Base-by-base conservation (phyloP, 106 monocot species). In the Cymbidium sinense region DNA sequence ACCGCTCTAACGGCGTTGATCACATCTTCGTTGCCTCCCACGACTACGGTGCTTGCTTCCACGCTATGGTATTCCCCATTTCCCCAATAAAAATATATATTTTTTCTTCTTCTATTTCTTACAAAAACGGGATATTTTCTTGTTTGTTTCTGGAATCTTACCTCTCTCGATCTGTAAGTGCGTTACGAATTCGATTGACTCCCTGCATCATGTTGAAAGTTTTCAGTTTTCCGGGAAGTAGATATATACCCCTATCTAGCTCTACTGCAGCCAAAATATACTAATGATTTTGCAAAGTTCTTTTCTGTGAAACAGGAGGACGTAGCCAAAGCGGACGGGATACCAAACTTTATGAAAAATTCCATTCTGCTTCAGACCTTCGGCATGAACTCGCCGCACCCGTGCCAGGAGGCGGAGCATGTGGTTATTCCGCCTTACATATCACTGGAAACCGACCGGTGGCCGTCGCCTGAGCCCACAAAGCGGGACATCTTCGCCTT, bases 11-110 rank as follows among this genome's bases (percentile, higher is more conserved):
- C 21, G 98, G 98, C 77, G 43, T 75, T n/a, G 94, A 98, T 82
- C 98, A 98, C 86, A 41, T 98, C 78, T 92, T 98, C 80, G 94
- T 98, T 74, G 92, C 98, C 43, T 90, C 98, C 69, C 98, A 98
- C 77, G 98, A 94, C 80, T 92, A 85, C 79, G 94, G 92, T 35
- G 90, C 98, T 39, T 98, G 98, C 86, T 98, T 98, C 81, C 92
- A 94, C 79, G 90, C 98, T 65, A 98, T 98, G 89, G 88, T 88
- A 43, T 28, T 27, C 43, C 73, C 27, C 74, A 15, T 35, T 20
- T 34, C 37, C 37, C 30, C 21, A 21, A 21, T 8, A 58, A 36
- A 61, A 77, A 61, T 37, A 1, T 37, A 1, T 64, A 2, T 2
- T 28, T 5, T 43, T 28, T 77, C 0, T 37, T 37, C 54, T 7